These are phyloP conservation scores for Xylariaceae sp. DNA, from an alignment of 2,329 filamentous ascomycete genomes.

Conservation along the genomic window DNA sequence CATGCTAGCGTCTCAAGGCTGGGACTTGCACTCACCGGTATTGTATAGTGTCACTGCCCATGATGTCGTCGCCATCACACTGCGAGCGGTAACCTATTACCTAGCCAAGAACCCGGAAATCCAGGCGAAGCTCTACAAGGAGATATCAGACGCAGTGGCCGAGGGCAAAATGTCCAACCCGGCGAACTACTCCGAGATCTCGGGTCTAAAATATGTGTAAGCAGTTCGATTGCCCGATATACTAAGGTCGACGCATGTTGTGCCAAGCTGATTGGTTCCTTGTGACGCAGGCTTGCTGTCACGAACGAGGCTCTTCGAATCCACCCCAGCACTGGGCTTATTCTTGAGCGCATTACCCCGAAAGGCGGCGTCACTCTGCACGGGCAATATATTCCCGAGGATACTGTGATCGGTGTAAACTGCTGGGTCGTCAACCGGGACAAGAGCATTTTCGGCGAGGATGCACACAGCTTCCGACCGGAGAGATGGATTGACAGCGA, in stretches of 20 bases:
- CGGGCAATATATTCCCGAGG: constrained; percentile 26
- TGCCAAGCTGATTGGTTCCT: background rate
- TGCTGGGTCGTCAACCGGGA: constrained; percentile 58
- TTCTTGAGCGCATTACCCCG: constrained; percentile 58
- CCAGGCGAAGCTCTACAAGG: constrained; percentile 11
- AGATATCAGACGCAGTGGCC: background rate
- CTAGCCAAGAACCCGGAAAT: constrained; percentile 8
- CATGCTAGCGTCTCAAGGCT: background rate
- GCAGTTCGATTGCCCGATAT: background rate
- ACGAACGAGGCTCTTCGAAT: constrained; percentile 12
- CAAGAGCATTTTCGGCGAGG: constrained; percentile 51
- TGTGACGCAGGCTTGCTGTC: constrained; percentile 1
- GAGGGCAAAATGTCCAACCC: background rate
- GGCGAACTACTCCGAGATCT: constrained; percentile 11
- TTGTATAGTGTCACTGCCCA: constrained; percentile 13
- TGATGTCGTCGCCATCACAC: constrained; percentile 16
- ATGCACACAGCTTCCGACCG: constrained; percentile 53
- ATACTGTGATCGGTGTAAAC: constrained; percentile 56
- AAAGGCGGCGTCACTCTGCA: constrained; percentile 49
- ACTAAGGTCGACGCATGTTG: background rate
- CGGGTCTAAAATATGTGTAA: constrained; percentile 13
- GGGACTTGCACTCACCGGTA: background rate
- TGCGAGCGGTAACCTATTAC: constrained; percentile 14
- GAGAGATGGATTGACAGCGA: constrained; percentile 47
- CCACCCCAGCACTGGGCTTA: constrained; percentile 57